Evolutionary conservation across 768 basidiomycete species (phyloP), one percentile per base, ranked within the genome.

Genomic region (Pulveroboletus sp.): DNA sequence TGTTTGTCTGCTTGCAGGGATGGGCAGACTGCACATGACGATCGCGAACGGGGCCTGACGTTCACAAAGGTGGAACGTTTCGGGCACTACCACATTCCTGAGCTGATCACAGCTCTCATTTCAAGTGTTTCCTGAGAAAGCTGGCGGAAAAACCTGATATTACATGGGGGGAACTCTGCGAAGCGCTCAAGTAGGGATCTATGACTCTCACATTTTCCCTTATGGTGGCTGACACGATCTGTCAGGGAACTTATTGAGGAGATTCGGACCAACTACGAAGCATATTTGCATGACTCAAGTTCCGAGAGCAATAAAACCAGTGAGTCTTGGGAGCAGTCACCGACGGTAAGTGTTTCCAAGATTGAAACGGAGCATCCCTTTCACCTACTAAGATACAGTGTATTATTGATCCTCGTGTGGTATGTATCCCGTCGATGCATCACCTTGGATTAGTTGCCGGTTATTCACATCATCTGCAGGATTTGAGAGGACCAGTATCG

Each of bases 1-100:
- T 68, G 56, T 35, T 31, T 68, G 17, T 63, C 63, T 0, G 61
- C 65, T 6, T 66, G 64, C 39, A 56, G 57, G 10, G 64, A 68
- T n/a, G 43, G 42, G 11, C 61, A 66, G 5, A 4, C 38, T 17
- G 64, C 66, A 6, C 51, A 55, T 13, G 65, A 66, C 36, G 61
- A 66, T 35, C 35, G 49, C 11, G 41, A 45, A 39, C 53, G 35
- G 28, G 45, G 33, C 24, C 11, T 52, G 9, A 65, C 65, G 8
- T 63, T 65, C 33, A 65, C 64, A 13, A 63, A 57, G 63, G 64
- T 65, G 15, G 4, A 6, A 7, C n/a, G 0, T 40, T 24, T 32
- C 9, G 15, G n/a, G 5, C n/a, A 26, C n/a, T 7, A 21, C n/a
- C 27, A 5, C 6, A 35, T 38, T 36, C 37, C 8, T 2, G 1